Percentiles rank a stretch among this genome's conserved stretches.
Evolutionary conservation across 1,284 basidiomycete genomes (phyloP).

Genomic region (Sphaerobolus stellatus): DNA sequence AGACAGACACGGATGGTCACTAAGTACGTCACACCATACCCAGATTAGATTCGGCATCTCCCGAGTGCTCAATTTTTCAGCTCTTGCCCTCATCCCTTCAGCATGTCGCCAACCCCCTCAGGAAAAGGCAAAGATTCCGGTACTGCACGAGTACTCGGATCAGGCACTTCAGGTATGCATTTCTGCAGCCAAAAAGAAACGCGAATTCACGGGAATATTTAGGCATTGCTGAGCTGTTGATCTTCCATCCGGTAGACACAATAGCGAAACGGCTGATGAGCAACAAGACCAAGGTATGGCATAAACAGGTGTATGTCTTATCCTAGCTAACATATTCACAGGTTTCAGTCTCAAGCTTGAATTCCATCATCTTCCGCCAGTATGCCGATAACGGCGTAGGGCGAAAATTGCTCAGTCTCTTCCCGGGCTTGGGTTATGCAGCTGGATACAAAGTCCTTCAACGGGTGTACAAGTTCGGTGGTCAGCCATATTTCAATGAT

Average conservation of each 20-base stretch:
- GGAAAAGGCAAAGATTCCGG: constrained; percentile 84
- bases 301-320: neutral
- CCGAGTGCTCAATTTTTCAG: too few species aligned
- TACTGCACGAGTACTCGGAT: constrained; percentile 87
- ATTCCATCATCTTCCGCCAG: constrained; percentile 85
- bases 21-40: too few species aligned
- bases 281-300: constrained; percentile 78
- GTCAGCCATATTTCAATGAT: constrained; percentile 97
- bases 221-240: constrained; percentile 92
- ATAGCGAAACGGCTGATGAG: constrained; percentile 98
- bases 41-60: too few species aligned
- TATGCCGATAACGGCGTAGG: constrained; percentile 68
- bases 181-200: constrained; percentile 4
- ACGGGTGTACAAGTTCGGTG: constrained; percentile 97
- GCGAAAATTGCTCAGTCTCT: constrained; percentile 86
- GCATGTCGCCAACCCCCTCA: constrained; percentile 43
- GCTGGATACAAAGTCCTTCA: constrained; percentile 96
- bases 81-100: too few species aligned
- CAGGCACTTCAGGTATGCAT: constrained; percentile 80
- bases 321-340: constrained; percentile 27
- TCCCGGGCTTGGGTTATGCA: constrained; percentile 97
- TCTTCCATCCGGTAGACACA: constrained; percentile 93
- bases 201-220: constrained; percentile 1
- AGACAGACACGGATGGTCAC: too few species aligned
- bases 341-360: constrained; percentile 64